Base-by-base conservation (phyloP, 352 stramenopile genomes). In the Phytophthora fragariae region DNA sequence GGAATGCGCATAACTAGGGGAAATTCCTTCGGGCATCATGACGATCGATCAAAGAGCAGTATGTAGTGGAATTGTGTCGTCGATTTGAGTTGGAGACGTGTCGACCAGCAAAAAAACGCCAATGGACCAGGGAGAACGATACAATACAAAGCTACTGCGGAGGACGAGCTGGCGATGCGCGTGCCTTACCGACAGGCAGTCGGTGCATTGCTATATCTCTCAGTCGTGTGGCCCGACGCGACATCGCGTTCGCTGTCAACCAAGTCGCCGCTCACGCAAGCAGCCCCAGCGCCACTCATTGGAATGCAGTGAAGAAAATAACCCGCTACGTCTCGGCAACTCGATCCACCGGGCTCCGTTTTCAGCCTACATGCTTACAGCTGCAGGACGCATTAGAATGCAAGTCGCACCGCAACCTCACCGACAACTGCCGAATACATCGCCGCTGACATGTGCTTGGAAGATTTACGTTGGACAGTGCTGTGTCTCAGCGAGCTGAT, bases 11-110 rank as follows among this genome's bases (percentile, higher is more conserved):
- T 68, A 3, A 19, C 2, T 3, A n/a, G 33, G 0, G n/a, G 39
- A 57, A 17, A 21, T 55, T 4, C 21, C 27, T 5, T 6, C 10
- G 1, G 11, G 19, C 2, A 35, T 15, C 5, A 55, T 62, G 12
- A 21, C 15, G 2, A 55, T 62, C 37, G 52, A 61, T 24, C 35
- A 68, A n/a, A 68, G 62, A 56, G 27, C 62, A 68, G n/a, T 62
- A 62, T 7, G 62, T 27, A 4, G 15, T 8, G 10, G 61, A 60
- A 39, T 8, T 68, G 1, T 55, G 33, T 10, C 17, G 58, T 2
- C 47, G 61, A 55, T 68, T 68, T 24, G 61, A 31, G 2, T 14
- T 68, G 50, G 37, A 61, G 6, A 56, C 15, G 5, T 68, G 53
- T 24, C 52, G 62, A 24, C n/a, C 9, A 2, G 8, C 21, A 8